phyloP scores from a whole-genome alignment of 495 filamentous ascomycete genomes.

The Neurospora sp. region DNA sequence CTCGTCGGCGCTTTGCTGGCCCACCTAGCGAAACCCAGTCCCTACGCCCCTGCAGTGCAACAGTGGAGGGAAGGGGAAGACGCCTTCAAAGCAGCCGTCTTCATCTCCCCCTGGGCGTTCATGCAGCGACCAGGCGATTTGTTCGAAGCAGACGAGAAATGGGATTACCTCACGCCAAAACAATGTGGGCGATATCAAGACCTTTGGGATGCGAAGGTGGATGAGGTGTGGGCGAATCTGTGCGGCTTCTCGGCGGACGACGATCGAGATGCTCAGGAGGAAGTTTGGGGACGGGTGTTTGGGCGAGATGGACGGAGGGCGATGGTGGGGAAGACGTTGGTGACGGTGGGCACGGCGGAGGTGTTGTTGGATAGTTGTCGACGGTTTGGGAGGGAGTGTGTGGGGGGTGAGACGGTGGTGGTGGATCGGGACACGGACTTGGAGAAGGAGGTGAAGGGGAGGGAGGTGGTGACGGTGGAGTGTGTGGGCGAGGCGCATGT shows the following conservation, averaged over 20 bases:
- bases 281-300: conserved; percentile 9
- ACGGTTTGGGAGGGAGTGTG: conserved; percentile 2
- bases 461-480: conserved; percentile 6
- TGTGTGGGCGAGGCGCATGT: conserved; percentile 15
- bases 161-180: conserved; percentile 6
- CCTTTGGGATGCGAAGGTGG: neutral
- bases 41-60: neutral
- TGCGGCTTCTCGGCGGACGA: neutral
- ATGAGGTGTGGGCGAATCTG: conserved; percentile 14
- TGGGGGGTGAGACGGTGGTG: conserved; percentile 1
- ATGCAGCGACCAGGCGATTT: neutral
- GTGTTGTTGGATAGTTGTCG: conserved; percentile 12
- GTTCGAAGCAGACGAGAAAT: neutral
- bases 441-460: neutral
- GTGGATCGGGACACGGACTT: neutral
- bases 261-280: neutral
- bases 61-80: neutral
- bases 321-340: conserved; percentile 8
- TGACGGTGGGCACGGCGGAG: conserved; percentile 11
- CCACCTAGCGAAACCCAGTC: neutral
- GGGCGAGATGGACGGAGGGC: neutral
- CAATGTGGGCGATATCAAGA: conserved; percentile 5
- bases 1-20: conserved; percentile 8
- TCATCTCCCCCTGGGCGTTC: conserved; percentile 9
- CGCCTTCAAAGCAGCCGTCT: conserved; percentile 1